Conservation (phyloP, 257 asterid species). For the Eustoma russellianum region DNA sequence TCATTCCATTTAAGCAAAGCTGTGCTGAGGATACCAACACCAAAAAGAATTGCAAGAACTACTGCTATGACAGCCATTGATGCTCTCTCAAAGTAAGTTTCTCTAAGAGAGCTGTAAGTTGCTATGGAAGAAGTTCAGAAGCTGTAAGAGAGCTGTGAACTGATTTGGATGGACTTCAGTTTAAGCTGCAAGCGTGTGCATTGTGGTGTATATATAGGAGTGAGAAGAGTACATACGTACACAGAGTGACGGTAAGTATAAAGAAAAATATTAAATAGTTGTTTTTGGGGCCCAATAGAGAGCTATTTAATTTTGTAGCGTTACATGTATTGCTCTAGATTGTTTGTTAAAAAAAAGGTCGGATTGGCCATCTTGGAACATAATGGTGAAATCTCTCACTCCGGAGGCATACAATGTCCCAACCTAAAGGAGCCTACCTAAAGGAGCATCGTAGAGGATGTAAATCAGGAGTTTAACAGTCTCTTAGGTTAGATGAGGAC, state of each 20-base stretch:
- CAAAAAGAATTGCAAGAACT: slow-evolving; percentile 42
- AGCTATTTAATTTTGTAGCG: too few species aligned
- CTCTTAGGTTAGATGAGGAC: too few species aligned
- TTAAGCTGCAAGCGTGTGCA: slow-evolving; percentile 64
- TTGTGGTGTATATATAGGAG: slow-evolving; percentile 51
- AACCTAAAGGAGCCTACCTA: too few species aligned
- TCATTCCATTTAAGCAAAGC: slow-evolving; percentile 89
- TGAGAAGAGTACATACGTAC: slow-evolving; percentile 14
- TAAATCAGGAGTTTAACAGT: too few species aligned
- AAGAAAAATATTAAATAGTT: neutral
- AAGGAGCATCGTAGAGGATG: too few species aligned
- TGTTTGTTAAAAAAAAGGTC: too few species aligned
- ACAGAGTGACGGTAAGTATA: slow-evolving; percentile 9
- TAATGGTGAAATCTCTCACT: too few species aligned
- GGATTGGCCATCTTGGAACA: too few species aligned
- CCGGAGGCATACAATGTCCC: too few species aligned
- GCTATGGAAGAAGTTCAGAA: too few species aligned
- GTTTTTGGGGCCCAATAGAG: too few species aligned
- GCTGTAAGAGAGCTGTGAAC: slow-evolving; percentile 3
- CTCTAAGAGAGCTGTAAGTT: slow-evolving; percentile 26
- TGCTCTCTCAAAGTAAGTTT: slow-evolving; percentile 31
- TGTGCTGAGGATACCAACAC: slow-evolving; percentile 54
- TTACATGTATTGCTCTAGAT: too few species aligned
- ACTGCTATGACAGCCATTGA: slow-evolving; percentile 56
- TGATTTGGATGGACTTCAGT: slow-evolving; percentile 39